Percentiles rank a stretch among this genome's conserved stretches.
Conservation (phyloP, 208 protist genomes). For the Wallacemonas sp. region DNA sequence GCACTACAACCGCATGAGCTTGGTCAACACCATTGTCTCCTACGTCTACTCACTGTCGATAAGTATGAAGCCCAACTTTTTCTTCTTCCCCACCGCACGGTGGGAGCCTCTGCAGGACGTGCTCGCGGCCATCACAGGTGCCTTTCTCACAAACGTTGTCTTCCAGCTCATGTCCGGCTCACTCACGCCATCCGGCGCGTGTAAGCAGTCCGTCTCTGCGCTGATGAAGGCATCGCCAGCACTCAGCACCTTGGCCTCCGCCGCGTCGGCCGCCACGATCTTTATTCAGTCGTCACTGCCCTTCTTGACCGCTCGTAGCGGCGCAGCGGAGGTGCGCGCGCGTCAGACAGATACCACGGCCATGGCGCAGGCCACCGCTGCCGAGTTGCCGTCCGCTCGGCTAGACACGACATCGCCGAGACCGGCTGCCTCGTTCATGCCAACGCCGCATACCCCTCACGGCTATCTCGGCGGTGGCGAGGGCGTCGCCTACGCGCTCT, state of each 20-base stretch:
- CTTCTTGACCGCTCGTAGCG: background rate
- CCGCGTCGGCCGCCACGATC: constrained; percentile 20
- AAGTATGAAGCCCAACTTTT: background rate
- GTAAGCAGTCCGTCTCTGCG: background rate
- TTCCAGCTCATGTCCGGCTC: background rate
- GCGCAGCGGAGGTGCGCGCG: background rate
- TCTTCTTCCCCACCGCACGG: background rate
- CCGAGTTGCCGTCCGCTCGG: background rate
- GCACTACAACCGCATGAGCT: constrained; percentile 13
- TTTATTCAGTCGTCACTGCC: background rate
- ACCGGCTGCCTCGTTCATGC: constrained; percentile 3
- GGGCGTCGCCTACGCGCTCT: constrained; percentile 45
- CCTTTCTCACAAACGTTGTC: constrained; percentile 15
- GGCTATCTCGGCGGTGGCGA: constrained; percentile 44
- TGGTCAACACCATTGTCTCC: constrained; percentile 15
- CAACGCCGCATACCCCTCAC: background rate
- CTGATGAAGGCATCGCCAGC: constrained; percentile 7
- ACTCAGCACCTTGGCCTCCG: constrained; percentile 11
- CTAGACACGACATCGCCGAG: background rate
- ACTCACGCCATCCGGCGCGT: constrained; percentile 8
- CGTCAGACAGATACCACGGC: background rate
- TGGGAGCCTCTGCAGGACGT: constrained; percentile 15
- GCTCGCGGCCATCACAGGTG: constrained; percentile 3
- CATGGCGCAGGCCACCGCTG: background rate
- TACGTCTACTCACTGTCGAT: constrained; percentile 17